Base-by-base conservation (phyloP, 2,329 filamentous ascomycete genomes). In the Sphaerulina populicola region DNA sequence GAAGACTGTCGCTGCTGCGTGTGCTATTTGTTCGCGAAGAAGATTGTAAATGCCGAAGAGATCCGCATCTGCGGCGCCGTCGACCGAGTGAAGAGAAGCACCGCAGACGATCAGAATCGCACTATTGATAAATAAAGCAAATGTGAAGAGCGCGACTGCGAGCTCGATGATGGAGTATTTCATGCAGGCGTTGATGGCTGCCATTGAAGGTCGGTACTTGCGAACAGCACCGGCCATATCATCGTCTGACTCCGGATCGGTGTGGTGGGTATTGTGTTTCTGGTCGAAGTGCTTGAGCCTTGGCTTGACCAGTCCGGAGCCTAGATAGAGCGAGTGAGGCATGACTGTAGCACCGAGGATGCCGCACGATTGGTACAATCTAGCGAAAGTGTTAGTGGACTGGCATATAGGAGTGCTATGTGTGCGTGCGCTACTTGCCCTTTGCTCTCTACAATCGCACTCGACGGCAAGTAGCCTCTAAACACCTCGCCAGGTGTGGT, bases 1-100 rank as follows among this genome's bases (percentile, higher is more conserved):
- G 57, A 94, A 94, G n/a, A 94, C 74, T 2, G 85, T 86, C 1
- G 87, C 89, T 0, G 88, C 89, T 0, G 79, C 85, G 0, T 83
- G 81, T 0, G 85, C 81, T 46, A 95, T 80, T 49, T 80, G 83
- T 0, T 68, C 62, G 0, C 81, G 77, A 0, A 95, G 78, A 2
- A 95, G 74, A 35, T 76, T 68, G 69, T 95, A 83, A 60, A 95
- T 94, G 33, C 81, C 82, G 63, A 94, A 95, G 37, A 95, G 83
- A 63, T 93, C 84, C 1, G 86, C 87, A 40, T 80, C 73, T 6
- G 76, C 71, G 1, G 85, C 85, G n/a, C 57, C 59, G 30, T 56
- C 48, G 41, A 78, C 78, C 3, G 77, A 68, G 64, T 84, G 89
- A 0, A 94, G 77, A 0, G 85, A 83, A 0, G 86, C 81, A 21